Base-by-base conservation (phyloP, 371 early-diverging fungal species). In the Mucor irregularis region DNA sequence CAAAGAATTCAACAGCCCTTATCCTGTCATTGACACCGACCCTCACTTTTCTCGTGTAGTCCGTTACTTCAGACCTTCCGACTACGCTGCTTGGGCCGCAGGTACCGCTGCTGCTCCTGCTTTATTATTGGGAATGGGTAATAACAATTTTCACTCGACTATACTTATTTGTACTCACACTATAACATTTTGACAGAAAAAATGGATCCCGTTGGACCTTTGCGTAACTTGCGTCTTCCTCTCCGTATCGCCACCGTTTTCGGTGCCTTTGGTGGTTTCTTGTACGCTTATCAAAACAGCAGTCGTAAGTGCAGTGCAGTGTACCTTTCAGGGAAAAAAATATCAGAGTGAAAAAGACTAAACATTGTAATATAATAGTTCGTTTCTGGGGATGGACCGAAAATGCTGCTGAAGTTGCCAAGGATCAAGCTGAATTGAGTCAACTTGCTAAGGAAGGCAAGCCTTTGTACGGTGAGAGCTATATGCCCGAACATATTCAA, bases 341-440 rank as follows among this genome's bases (percentile, higher is more conserved):
- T 24, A n/a, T n/a, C n/a, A n/a, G n/a, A n/a, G n/a, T n/a, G n/a
- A 44, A 29, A 47, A 9, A 9, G 9, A 9, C 19, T 16, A 21
- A 33, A 38, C 3, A 31, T 14, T 24, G 16, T 16, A 30, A 25
- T 31, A 31, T 29, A 13, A 24, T 74, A 92, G 91, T 87, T 63
- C 89, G 98, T 60, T 97, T 96, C 86, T 93, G 91, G 91, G 98
- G 98, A 21, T 90, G 91, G 86, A 78, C 71, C 24, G 96, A 96
- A 71, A 97, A 97, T 73, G 71, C 78, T 34, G 77, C 83, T 44
- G 98, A 97, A 72, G 85, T 84, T 28, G 73, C 69, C 47, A 84
- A 78, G 80, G 89, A 90, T 74, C 69, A 78, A 35, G 66, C 62
- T 33, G 91, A 93, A 75, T 81, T 89, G 79, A 59, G 62, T 13